Conservation (phyloP, 176 grass and related monocot species). For the Oryza australiensis region DNA sequence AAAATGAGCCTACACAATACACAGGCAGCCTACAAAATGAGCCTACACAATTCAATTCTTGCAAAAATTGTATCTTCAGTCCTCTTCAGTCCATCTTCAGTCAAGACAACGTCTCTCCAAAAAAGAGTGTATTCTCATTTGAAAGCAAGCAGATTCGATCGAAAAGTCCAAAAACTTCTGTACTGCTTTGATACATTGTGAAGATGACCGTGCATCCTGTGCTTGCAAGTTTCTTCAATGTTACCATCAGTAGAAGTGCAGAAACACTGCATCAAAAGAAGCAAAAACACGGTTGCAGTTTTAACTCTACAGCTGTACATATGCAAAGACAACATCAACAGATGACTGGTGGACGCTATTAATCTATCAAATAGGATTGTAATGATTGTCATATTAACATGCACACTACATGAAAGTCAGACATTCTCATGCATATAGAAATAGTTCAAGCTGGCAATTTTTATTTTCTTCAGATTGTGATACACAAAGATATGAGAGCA, state of each 20-base stretch:
- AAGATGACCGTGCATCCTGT: conserved; percentile 97
- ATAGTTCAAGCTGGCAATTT: background rate
- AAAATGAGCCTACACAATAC: too few relatives aligned
- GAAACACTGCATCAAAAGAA: conserved; percentile 69
- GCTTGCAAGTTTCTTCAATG: conserved; percentile 95
- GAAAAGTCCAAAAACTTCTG: conserved; percentile 96
- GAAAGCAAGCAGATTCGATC: conserved; percentile 97
- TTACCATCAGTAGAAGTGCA: conserved; percentile 95
- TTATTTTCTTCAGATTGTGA: background rate
- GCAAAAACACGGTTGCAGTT: background rate
- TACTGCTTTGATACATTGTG: conserved; percentile 99
- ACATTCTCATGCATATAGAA: background rate
- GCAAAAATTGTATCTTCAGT: too few relatives aligned
- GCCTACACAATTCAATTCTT: too few relatives aligned
- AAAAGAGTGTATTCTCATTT: conserved; percentile 94
- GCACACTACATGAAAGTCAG: background rate
- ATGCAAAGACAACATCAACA: background rate
- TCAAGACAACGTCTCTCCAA: conserved; percentile 94
- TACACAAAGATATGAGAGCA: background rate
- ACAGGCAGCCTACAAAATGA: too few relatives aligned
- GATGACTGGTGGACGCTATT: background rate
- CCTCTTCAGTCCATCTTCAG: too few relatives aligned
- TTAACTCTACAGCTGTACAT: background rate
- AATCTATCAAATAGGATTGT: background rate
- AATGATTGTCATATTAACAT: background rate